A percentile compares a stretch with the other conserved stretches of the same genome.
These are phyloP conservation scores for Cyberlindnera veronae DNA, from an alignment of 805 yeast genomes.

Conservation along the genomic window DNA sequence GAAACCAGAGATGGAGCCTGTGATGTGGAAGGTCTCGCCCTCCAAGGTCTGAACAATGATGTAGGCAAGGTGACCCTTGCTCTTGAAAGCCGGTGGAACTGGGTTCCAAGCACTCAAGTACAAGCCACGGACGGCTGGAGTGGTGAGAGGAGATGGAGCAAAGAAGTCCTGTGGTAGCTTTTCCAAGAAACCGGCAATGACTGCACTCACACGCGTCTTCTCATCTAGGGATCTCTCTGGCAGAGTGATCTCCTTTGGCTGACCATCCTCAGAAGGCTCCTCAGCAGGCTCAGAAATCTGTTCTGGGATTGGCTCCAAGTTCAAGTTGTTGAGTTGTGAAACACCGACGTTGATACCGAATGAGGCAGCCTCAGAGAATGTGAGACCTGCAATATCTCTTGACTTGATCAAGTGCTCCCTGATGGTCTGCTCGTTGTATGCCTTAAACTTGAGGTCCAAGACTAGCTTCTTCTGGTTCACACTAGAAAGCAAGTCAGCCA, in stretches of 20 bases:
- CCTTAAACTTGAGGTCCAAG: constrained; percentile 46
- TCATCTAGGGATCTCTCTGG: constrained; percentile 29
- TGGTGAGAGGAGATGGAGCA: constrained; percentile 11
- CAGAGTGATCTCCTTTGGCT: constrained; percentile 10
- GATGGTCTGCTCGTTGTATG: constrained; percentile 60
- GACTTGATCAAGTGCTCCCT: constrained; percentile 59
- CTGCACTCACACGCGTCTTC: constrained; percentile 17
- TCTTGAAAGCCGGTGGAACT: constrained; percentile 57
- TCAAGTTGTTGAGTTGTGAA: constrained; percentile 42
- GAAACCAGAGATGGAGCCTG: constrained; percentile 78
- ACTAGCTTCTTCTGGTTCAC: constrained; percentile 30
- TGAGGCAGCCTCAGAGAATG: constrained; percentile 37
- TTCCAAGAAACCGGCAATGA: constrained; percentile 19
- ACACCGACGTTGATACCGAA: constrained; percentile 44
- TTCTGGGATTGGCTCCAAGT: constrained; percentile 30
- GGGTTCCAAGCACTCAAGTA: constrained; percentile 84
- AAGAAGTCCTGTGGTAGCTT: constrained; percentile 24
- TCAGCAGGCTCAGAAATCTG: constrained; percentile 14
- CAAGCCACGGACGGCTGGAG: constrained; percentile 52
- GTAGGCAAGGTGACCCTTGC: constrained; percentile 80
- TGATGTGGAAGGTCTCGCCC: constrained; percentile 72
- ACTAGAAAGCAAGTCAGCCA: constrained; percentile 26
- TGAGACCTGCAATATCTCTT: constrained; percentile 56
- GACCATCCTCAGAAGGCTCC: constrained; percentile 10
- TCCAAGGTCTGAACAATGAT: constrained; percentile 75